Evolutionary conservation across 371 early-diverging fungal genomes (phyloP).

Genomic region (Rhizopus sp.): DNA sequence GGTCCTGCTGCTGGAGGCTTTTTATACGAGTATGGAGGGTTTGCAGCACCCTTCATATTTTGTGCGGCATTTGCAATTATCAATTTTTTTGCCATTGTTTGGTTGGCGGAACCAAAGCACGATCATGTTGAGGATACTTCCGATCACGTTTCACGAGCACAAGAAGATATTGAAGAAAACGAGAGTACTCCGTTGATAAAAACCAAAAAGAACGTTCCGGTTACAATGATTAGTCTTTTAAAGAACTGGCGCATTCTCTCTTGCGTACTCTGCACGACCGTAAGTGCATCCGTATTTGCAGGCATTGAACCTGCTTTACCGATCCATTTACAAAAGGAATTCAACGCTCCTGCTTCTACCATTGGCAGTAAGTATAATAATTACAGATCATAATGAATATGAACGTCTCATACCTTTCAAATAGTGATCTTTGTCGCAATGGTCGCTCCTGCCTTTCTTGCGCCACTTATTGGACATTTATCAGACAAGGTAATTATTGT

Average conservation of each 20-base stretch:
- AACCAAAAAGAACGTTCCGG: slow-evolving; percentile 14
- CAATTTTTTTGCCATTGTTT: slow-evolving; percentile 68
- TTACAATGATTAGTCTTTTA: slow-evolving; percentile 53
- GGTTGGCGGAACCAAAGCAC: slow-evolving; percentile 61
- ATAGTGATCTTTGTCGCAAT: slow-evolving; percentile 61
- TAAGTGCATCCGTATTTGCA: slow-evolving; percentile 62
- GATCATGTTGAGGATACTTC: slow-evolving; percentile 14
- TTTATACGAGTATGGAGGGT: slow-evolving; percentile 69
- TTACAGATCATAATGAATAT: neutral
- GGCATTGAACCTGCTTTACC: slow-evolving; percentile 70
- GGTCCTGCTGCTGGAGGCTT: slow-evolving; percentile 84
- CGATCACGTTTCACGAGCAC: slow-evolving; percentile 27
- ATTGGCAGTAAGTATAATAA: slow-evolving; percentile 46
- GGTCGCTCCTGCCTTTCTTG: slow-evolving; percentile 63
- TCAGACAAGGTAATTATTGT: slow-evolving; percentile 48
- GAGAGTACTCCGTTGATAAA: slow-evolving; percentile 15
- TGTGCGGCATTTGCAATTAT: slow-evolving; percentile 68
- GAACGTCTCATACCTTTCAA: neutral
- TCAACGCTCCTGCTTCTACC: slow-evolving; percentile 47
- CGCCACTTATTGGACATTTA: slow-evolving; percentile 61
- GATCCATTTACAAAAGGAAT: slow-evolving; percentile 50
- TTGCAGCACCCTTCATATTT: slow-evolving; percentile 73
- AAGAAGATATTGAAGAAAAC: slow-evolving; percentile 26
- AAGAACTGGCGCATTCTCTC: slow-evolving; percentile 58
- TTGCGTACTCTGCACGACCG: slow-evolving; percentile 52